Evolutionary conservation across 306 rosid genomes (phyloP).

Genomic region (Ziziphus jujuba): DNA sequence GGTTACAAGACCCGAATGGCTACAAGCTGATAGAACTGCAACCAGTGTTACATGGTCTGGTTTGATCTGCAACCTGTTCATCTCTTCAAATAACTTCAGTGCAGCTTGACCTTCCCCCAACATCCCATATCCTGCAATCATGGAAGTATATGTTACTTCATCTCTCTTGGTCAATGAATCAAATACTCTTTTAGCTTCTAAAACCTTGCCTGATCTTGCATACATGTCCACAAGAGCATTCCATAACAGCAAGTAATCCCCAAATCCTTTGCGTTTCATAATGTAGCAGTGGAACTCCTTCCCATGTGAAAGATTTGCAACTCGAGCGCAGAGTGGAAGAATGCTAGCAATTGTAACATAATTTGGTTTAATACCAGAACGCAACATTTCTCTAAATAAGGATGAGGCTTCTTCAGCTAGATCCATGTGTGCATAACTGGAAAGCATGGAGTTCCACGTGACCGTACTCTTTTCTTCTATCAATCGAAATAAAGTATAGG

Average conservation of each 20-base stretch:
- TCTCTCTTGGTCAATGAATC: constrained; percentile 64
- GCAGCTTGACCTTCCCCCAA: constrained; percentile 75
- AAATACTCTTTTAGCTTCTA: constrained; percentile 72
- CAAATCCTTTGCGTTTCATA: constrained; percentile 48
- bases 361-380: constrained; percentile 59
- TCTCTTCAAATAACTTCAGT: constrained; percentile 71
- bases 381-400: constrained; percentile 74
- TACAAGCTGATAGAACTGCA: constrained; percentile 78
- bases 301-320: constrained; percentile 82
- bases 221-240: constrained; percentile 89
- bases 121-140: constrained; percentile 83
- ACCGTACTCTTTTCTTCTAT: constrained; percentile 51
- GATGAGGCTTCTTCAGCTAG: constrained; percentile 66
- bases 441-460: constrained; percentile 85
- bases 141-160: constrained; percentile 79
- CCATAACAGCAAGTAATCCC: constrained; percentile 56
- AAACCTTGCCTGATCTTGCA: constrained; percentile 74
- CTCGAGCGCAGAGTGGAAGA: constrained; percentile 89
- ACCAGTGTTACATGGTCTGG: constrained; percentile 87
- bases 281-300: constrained; percentile 89
- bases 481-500: constrained; percentile 51
- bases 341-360: constrained; percentile 78
- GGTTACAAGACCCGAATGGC: constrained; percentile 75
- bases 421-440: constrained; percentile 66
- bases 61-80: constrained; percentile 50